Evolutionary conservation across 306 rosid genomes (phyloP).

Genomic region (Sechiopsis laciniata): DNA sequence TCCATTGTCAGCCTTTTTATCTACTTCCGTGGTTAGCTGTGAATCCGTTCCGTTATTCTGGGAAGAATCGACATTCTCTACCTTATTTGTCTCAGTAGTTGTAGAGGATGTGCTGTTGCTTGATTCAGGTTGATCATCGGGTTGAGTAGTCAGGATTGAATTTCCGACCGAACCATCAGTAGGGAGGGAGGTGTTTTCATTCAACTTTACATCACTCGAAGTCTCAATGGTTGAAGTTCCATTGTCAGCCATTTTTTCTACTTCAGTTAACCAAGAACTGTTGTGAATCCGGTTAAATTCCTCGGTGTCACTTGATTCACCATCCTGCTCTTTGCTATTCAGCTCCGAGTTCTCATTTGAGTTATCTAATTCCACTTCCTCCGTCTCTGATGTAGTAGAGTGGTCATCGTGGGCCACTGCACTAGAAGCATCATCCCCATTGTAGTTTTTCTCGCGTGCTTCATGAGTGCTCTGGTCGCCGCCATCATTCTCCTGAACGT

Average conservation of each 20-base stretch:
- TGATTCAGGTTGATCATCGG: constrained; percentile 32
- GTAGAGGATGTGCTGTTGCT: constrained; percentile 27
- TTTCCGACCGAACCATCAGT: constrained; percentile 27
- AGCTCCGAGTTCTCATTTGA: constrained; percentile 32
- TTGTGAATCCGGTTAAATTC: constrained; percentile 29
- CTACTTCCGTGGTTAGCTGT: constrained; percentile 23
- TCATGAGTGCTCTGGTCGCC: constrained; percentile 43
- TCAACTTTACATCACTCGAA: neutral
- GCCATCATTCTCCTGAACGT: constrained; percentile 34
- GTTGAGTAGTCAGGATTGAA: constrained; percentile 25
- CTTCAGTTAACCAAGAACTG: constrained; percentile 34
- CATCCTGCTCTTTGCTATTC: constrained; percentile 32
- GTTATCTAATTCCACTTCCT: constrained; percentile 35
- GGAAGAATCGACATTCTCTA: constrained; percentile 30
- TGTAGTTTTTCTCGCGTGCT: constrained; percentile 89
- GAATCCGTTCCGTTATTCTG: constrained; percentile 29
- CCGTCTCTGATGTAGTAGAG: constrained; percentile 33
- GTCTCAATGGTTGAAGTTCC: constrained; percentile 22
- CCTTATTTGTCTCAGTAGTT: constrained; percentile 24
- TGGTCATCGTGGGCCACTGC: constrained; percentile 79
- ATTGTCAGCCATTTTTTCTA: constrained; percentile 27
- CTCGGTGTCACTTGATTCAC: constrained; percentile 23
- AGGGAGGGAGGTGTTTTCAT: constrained; percentile 24
- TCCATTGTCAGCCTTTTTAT: constrained; percentile 22
- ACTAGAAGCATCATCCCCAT: constrained; percentile 94